Conservation (phyloP, 2,329 filamentous ascomycete species). For the Coniochaeta prunicola region DNA sequence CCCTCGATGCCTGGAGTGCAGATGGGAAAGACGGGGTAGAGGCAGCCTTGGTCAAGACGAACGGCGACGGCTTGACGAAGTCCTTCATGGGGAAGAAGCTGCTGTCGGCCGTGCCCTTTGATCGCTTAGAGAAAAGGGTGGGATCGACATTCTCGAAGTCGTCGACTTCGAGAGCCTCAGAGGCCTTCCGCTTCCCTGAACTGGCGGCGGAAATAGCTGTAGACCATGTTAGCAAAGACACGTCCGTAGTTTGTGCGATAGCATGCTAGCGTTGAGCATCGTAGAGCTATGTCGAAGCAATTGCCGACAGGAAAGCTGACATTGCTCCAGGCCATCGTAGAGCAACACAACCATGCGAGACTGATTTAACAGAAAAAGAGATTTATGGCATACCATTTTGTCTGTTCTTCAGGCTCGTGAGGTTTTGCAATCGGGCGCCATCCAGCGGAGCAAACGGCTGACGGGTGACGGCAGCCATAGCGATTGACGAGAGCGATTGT, state of each 20-base stretch:
- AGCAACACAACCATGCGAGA: background rate
- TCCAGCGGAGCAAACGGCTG: constrained; percentile 73
- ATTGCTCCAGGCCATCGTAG: background rate
- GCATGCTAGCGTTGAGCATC: background rate
- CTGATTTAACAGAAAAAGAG: background rate
- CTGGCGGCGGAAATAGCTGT: constrained; percentile 33
- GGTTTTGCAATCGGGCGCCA: constrained; percentile 58
- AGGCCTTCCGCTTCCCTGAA: constrained; percentile 50
- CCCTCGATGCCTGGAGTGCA: constrained; percentile 8
- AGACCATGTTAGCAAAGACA: constrained; percentile 16
- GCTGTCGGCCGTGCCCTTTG: constrained; percentile 41
- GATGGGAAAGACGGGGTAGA: constrained; percentile 18
- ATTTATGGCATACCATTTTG: constrained; percentile 58
- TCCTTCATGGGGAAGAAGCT: constrained; percentile 33
- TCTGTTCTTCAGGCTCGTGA: constrained; percentile 71
- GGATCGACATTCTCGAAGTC: constrained; percentile 59
- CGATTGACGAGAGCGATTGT: constrained; percentile 8
- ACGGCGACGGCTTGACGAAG: constrained; percentile 40
- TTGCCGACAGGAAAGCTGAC: background rate
- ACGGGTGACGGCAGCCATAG: constrained; percentile 51
- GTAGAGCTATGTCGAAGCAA: background rate
- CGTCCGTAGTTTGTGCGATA: background rate
- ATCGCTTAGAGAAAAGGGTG: constrained; percentile 47
- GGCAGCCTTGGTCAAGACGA: constrained; percentile 35
- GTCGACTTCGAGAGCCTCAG: constrained; percentile 39